These are phyloP conservation scores for Tylopilus subfusipes DNA, from an alignment of 768 basidiomycete genomes.

Conservation along the genomic window DNA sequence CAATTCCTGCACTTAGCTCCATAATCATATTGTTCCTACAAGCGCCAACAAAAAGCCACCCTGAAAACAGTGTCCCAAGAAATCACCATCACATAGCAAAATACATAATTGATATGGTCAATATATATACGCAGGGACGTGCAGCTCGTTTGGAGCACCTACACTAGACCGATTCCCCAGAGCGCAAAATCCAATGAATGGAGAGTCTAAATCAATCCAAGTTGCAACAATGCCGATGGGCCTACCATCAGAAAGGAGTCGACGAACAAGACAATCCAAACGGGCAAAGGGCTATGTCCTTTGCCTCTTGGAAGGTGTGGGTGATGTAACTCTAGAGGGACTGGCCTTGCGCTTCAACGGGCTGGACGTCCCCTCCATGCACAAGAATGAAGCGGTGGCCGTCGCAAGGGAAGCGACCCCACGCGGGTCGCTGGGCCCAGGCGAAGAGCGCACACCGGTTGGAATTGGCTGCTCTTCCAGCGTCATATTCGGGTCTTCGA, in stretches of 20 bases:
- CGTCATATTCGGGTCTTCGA: not conserved
- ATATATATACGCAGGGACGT: not conserved
- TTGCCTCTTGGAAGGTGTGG: conserved; percentile 22
- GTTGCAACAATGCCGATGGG: not conserved
- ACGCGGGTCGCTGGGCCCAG: not conserved
- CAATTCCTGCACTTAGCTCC: not conserved
- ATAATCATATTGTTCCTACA: not conserved
- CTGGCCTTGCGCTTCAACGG: conserved; percentile 23
- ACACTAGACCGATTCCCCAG: not conserved
- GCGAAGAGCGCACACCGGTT: not conserved
- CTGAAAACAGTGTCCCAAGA: not conserved
- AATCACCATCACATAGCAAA: not conserved
- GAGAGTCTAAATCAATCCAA: not conserved
- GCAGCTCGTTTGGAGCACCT: not conserved
- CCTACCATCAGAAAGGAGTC: not conserved
- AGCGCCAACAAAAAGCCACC: not conserved
- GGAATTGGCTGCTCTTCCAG: not conserved
- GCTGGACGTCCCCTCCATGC: not conserved
- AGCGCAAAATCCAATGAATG: not conserved
- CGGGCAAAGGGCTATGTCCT: conserved; percentile 1
- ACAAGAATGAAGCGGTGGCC: not conserved
- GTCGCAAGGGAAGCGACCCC: not conserved
- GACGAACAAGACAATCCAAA: not conserved
- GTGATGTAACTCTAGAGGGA: not conserved
- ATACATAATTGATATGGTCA: not conserved